Evolutionary conservation across 1,139 yeast genomes (phyloP).

Genomic region (Geotrichum cucujoidarum): DNA sequence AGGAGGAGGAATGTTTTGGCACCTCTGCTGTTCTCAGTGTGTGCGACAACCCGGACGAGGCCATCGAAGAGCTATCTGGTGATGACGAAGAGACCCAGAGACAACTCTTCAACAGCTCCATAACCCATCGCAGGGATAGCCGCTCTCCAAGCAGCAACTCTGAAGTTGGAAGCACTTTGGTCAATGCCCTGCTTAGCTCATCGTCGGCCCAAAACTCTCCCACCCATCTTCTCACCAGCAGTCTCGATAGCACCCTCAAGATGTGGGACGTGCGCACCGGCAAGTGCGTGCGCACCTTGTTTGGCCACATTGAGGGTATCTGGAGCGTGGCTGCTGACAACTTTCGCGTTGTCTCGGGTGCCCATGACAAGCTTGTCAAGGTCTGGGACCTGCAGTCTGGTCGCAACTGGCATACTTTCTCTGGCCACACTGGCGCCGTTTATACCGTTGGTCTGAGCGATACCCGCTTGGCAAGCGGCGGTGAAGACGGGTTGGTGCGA

Average conservation of each 20-base stretch:
- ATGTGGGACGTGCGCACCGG: constrained; percentile 89
- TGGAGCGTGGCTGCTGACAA: constrained; percentile 97
- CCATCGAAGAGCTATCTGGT: background rate
- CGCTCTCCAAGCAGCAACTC: background rate
- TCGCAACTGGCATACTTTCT: constrained; percentile 86
- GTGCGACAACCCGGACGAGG: background rate
- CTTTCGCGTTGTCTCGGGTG: constrained; percentile 87
- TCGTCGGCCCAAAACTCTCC: constrained; percentile 40
- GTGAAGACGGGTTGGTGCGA: constrained; percentile 78
- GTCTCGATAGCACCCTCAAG: constrained; percentile 91
- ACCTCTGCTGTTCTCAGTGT: background rate
- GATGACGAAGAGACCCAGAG: constrained; percentile 10
- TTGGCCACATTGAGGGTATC: constrained; percentile 96
- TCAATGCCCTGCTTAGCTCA: background rate
- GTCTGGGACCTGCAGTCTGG: constrained; percentile 96
- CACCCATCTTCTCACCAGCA: constrained; percentile 78
- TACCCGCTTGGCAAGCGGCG: constrained; percentile 83
- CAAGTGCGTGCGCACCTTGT: constrained; percentile 83
- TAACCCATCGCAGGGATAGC: background rate
- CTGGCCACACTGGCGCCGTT: constrained; percentile 68
- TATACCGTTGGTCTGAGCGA: constrained; percentile 88
- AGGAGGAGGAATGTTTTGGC: background rate
- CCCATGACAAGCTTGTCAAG: constrained; percentile 84
- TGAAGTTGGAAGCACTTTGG: background rate
- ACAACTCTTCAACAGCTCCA: background rate